Evolutionary conservation across 2,329 filamentous ascomycete species (phyloP).

Genomic region (Neoascochyta sp.): DNA sequence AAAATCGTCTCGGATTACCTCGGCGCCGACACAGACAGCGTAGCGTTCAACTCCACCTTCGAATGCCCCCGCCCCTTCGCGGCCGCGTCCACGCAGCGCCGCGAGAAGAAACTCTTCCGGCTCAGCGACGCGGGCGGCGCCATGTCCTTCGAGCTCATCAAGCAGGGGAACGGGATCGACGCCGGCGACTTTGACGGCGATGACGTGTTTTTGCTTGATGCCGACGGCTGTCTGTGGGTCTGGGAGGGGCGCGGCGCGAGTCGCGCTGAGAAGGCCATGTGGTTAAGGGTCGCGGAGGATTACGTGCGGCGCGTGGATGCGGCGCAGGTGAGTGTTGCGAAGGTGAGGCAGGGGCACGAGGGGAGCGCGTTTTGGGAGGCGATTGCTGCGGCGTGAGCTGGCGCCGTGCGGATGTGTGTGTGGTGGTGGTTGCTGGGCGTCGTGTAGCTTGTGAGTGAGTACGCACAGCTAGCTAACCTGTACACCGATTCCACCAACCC

Average conservation of each 20-base stretch:
- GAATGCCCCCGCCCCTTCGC: constrained; percentile 43
- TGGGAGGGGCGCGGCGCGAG: constrained; percentile 63
- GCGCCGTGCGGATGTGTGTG: too few relatives aligned
- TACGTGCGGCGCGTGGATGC: constrained; percentile 49
- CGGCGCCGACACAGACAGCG: constrained; percentile 16
- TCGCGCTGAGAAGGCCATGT: constrained; percentile 55
- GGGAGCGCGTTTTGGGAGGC: constrained; percentile 52
- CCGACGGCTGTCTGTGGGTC: constrained; percentile 59
- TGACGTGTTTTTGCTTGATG: constrained; percentile 62
- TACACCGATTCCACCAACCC: too few relatives aligned
- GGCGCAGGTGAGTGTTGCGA: constrained; percentile 49
- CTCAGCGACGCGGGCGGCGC: constrained; percentile 60
- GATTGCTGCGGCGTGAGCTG: too few relatives aligned
- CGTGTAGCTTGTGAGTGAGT: too few relatives aligned
- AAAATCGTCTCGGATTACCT: constrained; percentile 53
- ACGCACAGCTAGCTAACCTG: too few relatives aligned
- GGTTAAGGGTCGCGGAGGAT: constrained; percentile 58
- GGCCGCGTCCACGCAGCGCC: constrained; percentile 12
- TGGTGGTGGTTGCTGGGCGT: too few relatives aligned
- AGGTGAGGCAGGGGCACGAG: constrained; percentile 57
- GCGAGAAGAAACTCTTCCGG: constrained; percentile 53
- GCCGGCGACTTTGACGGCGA: constrained; percentile 53
- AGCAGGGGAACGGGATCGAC: constrained; percentile 50
- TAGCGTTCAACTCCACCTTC: constrained; percentile 48
- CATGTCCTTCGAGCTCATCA: constrained; percentile 57